Evolutionary conservation across 2,329 filamentous ascomycete species (phyloP).

Genomic region (Fusarium sp.): DNA sequence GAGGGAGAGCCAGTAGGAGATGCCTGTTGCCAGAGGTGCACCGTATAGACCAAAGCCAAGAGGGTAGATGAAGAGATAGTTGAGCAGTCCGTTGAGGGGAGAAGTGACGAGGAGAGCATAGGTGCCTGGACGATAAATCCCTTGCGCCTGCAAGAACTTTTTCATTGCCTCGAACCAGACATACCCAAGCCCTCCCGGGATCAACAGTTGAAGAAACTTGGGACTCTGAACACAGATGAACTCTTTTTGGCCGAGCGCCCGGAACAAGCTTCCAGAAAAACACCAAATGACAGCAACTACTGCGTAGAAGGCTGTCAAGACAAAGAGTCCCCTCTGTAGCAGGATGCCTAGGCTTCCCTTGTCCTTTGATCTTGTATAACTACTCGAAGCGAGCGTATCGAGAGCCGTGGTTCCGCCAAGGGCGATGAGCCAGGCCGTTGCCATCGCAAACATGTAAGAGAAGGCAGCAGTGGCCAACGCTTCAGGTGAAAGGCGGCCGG

Average conservation of each 20-base stretch:
- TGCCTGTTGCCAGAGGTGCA: conserved; percentile 83
- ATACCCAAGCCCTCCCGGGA: conserved; percentile 86
- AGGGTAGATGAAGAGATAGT: conserved; percentile 82
- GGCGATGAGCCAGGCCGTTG: conserved; percentile 87
- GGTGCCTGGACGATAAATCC: conserved; percentile 84
- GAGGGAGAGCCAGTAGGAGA: conserved; percentile 90
- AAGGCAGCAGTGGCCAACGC: conserved; percentile 86
- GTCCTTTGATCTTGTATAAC: conserved; percentile 84
- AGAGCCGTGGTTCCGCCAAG: conserved; percentile 88
- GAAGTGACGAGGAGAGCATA: conserved; percentile 87
- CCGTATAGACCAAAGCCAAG: conserved; percentile 79
- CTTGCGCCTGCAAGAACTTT: conserved; percentile 89
- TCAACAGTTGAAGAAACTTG: conserved; percentile 77
- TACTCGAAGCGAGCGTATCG: conserved; percentile 85
- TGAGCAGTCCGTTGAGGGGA: conserved; percentile 82
- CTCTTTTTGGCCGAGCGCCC: conserved; percentile 79
- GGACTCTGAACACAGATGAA: conserved; percentile 81
- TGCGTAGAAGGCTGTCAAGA: conserved; percentile 78
- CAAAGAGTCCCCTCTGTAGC: conserved; percentile 79
- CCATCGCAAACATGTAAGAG: conserved; percentile 94
- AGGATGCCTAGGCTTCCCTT: conserved; percentile 83
- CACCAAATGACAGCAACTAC: conserved; percentile 81
- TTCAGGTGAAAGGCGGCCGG: conserved; percentile 82
- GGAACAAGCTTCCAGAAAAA: conserved; percentile 80
- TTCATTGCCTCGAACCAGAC: conserved; percentile 90